Percentiles rank a stretch among this genome's conserved stretches.
These are phyloP conservation scores for Coniosporium tulheliwenetii DNA, from an alignment of 2,329 filamentous ascomycete genomes.

Conservation along the genomic window DNA sequence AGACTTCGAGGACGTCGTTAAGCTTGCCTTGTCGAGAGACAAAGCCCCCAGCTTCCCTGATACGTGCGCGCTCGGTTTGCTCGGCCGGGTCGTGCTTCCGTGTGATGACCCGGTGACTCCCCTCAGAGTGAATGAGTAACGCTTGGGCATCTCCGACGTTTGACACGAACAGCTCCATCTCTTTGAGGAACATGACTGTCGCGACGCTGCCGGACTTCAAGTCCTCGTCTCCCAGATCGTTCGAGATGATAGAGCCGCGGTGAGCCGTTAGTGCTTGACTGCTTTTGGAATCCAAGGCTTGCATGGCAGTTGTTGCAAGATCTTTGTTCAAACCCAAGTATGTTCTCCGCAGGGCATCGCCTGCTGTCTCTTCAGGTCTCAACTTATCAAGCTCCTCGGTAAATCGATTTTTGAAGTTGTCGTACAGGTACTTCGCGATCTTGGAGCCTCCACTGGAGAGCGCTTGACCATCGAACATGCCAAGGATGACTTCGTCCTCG, in stretches of 20 bases:
- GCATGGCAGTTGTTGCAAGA: conserved; percentile 68
- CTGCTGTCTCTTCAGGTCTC: conserved; percentile 55
- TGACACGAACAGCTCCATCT: conserved; percentile 81
- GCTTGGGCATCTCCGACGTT: conserved; percentile 94
- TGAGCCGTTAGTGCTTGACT: conserved; percentile 31
- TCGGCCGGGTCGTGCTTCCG: conserved; percentile 89
- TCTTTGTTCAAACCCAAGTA: conserved; percentile 91
- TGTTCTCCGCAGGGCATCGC: conserved; percentile 70
- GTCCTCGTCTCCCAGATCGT: conserved; percentile 77
- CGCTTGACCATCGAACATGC: conserved; percentile 93
- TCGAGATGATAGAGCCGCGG: conserved; percentile 54
- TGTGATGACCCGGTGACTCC: conserved; percentile 68
- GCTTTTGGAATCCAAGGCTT: conserved; percentile 61
- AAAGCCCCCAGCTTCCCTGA: conserved; percentile 87
- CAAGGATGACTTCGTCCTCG: conserved; percentile 77
- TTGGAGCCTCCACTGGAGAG: conserved; percentile 81
- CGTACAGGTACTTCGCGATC: conserved; percentile 90
- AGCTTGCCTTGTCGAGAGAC: conserved; percentile 88
- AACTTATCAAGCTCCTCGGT: conserved; percentile 64
- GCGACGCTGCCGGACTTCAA: conserved; percentile 81
- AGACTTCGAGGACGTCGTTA: conserved; percentile 83
- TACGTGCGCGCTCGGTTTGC: conserved; percentile 65
- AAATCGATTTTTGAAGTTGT: conserved; percentile 83
- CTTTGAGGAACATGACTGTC: conserved; percentile 77
- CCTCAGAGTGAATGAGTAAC: conserved; percentile 84